Conservation (phyloP, 1,139 yeast species). For the Pichia sp. region DNA sequence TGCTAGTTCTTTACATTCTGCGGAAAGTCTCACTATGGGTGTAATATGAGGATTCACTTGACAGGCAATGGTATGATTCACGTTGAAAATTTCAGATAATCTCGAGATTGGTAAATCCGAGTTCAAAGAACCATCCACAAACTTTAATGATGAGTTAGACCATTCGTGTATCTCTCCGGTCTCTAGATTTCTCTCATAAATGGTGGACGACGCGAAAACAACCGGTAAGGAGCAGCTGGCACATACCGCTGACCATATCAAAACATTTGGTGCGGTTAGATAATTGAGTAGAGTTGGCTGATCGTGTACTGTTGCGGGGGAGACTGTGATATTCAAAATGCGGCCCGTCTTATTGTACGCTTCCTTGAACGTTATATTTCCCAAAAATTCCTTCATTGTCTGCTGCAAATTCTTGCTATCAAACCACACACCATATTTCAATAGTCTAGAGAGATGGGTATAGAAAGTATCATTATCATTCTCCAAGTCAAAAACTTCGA, state of each 20-base stretch:
- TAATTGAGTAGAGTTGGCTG: constrained; percentile 79
- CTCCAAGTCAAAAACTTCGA: constrained; percentile 60
- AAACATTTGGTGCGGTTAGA: constrained; percentile 89
- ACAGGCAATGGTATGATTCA: constrained; percentile 92
- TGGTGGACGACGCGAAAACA: constrained; percentile 77
- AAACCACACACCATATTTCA: constrained; percentile 83
- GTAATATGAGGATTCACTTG: constrained; percentile 97
- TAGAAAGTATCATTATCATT: constrained; percentile 40
- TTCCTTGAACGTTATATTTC: constrained; percentile 71
- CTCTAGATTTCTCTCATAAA: constrained; percentile 72
- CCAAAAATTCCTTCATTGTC: constrained; percentile 76
- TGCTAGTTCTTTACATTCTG: constrained; percentile 34
- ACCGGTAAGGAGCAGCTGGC: constrained; percentile 96
- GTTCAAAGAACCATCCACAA: constrained; percentile 94
- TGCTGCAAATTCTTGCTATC: constrained; percentile 65
- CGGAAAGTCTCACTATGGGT: constrained; percentile 67
- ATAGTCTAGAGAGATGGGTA: constrained; percentile 50
- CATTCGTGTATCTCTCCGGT: constrained; percentile 69
- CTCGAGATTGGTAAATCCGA: constrained; percentile 88
- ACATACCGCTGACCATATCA: constrained; percentile 86
- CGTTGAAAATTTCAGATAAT: constrained; percentile 91
- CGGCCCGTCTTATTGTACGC: constrained; percentile 55
- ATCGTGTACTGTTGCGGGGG: constrained; percentile 71
- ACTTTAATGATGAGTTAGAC: constrained; percentile 77
- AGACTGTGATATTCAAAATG: constrained; percentile 60